Evolutionary conservation across 768 basidiomycete genomes (phyloP), one percentile per base, ranked within the genome.

Genomic region (Suillus paluster): DNA sequence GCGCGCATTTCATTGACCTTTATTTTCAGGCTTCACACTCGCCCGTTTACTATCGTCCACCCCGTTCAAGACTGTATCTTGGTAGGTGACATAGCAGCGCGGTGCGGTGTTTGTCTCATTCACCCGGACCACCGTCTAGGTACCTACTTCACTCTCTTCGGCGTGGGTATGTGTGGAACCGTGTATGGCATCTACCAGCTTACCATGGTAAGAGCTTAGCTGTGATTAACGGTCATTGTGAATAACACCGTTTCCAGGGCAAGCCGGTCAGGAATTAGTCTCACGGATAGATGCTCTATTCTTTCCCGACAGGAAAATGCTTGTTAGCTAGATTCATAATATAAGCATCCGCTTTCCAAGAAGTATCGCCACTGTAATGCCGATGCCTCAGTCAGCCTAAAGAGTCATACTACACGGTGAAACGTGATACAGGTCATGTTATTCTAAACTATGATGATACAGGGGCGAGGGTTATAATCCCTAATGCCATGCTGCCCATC

Each of bases 401-500:
- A 33, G 39, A 45, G 8, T 59, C 25, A 4, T 60, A 12, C 42
- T 41, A 27, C 54, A 12, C 15, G 9, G 17, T 39, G 17, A 55
- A 39, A 55, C 39, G 17, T 6, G 27, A 12, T 12, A 19, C 17
- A 55, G 23, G 36, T 0, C 23, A 19, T 25, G 3, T 19, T 4
- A 19, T 8, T 12, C 53, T 39, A 55, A 17, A 39, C 11, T 19
- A 38, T 19, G 10, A 8, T 55, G 12, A n/a, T 10, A 7, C 19
- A 33, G 30, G 19, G n/a, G 14, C 36, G 12, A 33, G 56, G n/a
- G 48, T 8, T 23, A 49, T 11, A 30, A 9, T 21, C 7, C 21
- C 25, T 73, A 94, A 72, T 91, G 83, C 88, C 90, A 92, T n/a
- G 91, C 78, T 30, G 88, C 89, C 92, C 94, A 97, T 14, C 90